Conservation (phyloP, 805 yeast genomes). For the Saccharomycopsis sp. region DNA sequence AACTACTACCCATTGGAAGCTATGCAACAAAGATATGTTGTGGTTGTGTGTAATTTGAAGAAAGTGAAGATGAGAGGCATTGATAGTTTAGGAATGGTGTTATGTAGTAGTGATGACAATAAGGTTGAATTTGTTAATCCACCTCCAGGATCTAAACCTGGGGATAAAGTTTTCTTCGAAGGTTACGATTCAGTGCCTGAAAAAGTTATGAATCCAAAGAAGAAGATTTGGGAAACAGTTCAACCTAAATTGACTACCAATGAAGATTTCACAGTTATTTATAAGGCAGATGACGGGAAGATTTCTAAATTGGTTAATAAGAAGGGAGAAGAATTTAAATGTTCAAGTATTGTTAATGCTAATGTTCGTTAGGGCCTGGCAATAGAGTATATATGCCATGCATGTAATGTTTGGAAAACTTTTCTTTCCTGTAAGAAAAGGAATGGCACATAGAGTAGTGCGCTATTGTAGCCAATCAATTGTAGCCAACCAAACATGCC, state of each 20-base stretch:
- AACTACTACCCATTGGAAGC: slow-evolving; percentile 84
- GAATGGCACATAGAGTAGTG: too few relatives aligned
- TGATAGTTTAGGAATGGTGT: slow-evolving; percentile 92
- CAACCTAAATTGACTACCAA: slow-evolving; percentile 88
- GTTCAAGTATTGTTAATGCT: slow-evolving; percentile 65
- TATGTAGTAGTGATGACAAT: slow-evolving; percentile 65
- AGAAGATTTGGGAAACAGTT: slow-evolving; percentile 93
- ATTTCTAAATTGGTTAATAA: slow-evolving; percentile 63
- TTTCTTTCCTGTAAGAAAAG: too few relatives aligned
- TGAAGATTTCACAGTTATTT: slow-evolving; percentile 69
- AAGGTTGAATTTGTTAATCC: slow-evolving; percentile 93
- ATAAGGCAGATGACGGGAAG: slow-evolving; percentile 69
- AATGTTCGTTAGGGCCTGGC: slow-evolving; percentile 53
- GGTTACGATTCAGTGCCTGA: slow-evolving; percentile 86
- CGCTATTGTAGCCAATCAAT: too few relatives aligned
- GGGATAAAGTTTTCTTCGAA: slow-evolving; percentile 94
- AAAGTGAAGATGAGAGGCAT: slow-evolving; percentile 98
- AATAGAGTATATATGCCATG: too few relatives aligned
- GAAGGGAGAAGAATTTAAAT: slow-evolving; percentile 72
- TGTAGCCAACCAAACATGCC: too few relatives aligned
- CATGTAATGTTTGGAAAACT: too few relatives aligned
- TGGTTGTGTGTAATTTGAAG: slow-evolving; percentile 90
- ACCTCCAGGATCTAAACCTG: slow-evolving; percentile 87
- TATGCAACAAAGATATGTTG: slow-evolving; percentile 89
- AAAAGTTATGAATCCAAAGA: slow-evolving; percentile 91